Base-by-base conservation (phyloP, 352 stramenopile species). In the Phytopythium oedochilum region DNA sequence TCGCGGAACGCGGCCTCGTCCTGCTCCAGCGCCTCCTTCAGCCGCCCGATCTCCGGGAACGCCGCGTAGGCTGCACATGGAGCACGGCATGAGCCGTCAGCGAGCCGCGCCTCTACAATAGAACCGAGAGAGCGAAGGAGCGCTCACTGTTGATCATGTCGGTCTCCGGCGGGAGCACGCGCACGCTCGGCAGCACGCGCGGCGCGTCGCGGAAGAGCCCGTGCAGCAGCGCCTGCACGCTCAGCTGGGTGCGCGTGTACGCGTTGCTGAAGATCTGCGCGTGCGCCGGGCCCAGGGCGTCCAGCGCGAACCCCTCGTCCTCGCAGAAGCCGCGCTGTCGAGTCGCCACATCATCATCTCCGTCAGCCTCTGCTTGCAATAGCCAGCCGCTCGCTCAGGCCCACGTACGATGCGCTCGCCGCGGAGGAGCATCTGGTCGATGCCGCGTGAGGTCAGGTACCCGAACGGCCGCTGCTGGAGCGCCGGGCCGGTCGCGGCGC, bases 141-240 rank as follows among this genome's bases (percentile, higher is more conserved):
- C 25, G 70, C 73, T 53, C 53, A 93, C 83, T 87, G 66, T 93
- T 89, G 59, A 93, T 90, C 35, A 92, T 90, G 61, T 93, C 81
- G 23, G 61, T 58, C 53, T 89, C 66, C 1, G 71, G 66, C n/a
- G 75, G 71, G 4, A 93, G 61, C 28, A 93, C 76, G 32, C 80
- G 59, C 10, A 93, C 63, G 5, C 38, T 57, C 36, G 72, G 77
- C 9, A 47, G 54, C 25, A 86, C 29, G 7, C 76, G 63, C 6
- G 48, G 61, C 17, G 83, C 53, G 29, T 66, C 64, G 4, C 52
- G 53, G 8, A 89, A 55, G 45, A 94, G 63, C 3, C 70, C 75
- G 2, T 45, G 60, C 18, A 94, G 63, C 31, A 94, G 53, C 34
- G 78, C 71, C 59, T 89, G 76, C 14, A 76, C 81, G 60, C 83